Evolutionary conservation across 257 asterid genomes (phyloP).

Genomic region (Solanum bukasovii): DNA sequence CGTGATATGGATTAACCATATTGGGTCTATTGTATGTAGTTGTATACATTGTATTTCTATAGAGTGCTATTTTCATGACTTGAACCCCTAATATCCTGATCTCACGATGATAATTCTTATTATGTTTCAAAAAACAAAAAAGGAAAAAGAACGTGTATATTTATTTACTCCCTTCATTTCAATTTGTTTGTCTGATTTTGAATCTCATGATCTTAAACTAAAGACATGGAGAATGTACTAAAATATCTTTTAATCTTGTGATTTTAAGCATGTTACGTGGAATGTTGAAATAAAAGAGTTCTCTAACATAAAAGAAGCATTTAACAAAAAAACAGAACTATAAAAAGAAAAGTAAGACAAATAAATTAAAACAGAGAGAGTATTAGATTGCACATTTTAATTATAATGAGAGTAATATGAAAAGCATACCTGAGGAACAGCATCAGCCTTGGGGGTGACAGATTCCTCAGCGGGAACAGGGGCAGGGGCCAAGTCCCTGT

Average conservation of each 20-base stretch:
- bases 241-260: background rate
- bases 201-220: too few relatives aligned
- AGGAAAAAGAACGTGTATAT: background rate
- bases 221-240: too few relatives aligned
- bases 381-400: background rate
- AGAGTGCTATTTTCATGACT: background rate
- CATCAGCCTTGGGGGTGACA: background rate
- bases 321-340: too few relatives aligned
- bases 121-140: background rate
- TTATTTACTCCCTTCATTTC: too few relatives aligned
- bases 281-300: background rate
- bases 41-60: background rate
- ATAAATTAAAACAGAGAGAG: background rate
- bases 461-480: slow-evolving; percentile 2
- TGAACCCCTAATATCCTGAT: background rate
- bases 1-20: background rate
- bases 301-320: too few relatives aligned
- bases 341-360: background rate
- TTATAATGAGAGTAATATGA: background rate
- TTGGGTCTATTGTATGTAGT: background rate
- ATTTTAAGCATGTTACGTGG: too few relatives aligned
- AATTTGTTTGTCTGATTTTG: too few relatives aligned
- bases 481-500: background rate
- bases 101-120: background rate
- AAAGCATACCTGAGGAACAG: background rate